phyloP scores from a whole-genome alignment of 78 protist species.

The Anaeramoeba ignava region DNA sequence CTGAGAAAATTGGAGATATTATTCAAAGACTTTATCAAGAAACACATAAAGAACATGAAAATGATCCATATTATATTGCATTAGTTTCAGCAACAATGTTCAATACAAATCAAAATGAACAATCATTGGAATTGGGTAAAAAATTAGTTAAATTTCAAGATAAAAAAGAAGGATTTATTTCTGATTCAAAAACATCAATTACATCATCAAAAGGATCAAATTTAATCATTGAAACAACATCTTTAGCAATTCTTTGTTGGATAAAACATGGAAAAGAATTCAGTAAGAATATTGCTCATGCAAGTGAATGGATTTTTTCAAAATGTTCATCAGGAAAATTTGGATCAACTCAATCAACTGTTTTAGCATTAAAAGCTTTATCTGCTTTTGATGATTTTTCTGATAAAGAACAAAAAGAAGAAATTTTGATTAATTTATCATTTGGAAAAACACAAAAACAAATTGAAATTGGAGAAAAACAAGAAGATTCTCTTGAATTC shows the following conservation, averaged over 20 bases:
- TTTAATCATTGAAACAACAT: slow-evolving; percentile 19
- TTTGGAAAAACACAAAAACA: too few species aligned
- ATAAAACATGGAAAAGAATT: neutral
- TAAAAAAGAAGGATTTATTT: too few species aligned
- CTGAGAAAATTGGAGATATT: neutral
- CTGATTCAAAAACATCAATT: slow-evolving; percentile 19
- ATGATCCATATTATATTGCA: neutral
- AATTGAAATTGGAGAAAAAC: too few species aligned
- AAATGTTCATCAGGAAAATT: slow-evolving; percentile 10
- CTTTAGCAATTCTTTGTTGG: slow-evolving; percentile 13
- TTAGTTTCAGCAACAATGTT: neutral
- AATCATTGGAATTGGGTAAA: neutral
- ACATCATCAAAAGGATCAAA: slow-evolving; percentile 13
- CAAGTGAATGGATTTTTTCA: slow-evolving; percentile 1
- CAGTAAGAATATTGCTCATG: neutral
- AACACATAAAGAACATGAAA: neutral
- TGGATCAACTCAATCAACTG: slow-evolving; percentile 27
- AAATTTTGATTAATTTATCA: too few species aligned
- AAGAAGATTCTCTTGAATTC: too few species aligned
- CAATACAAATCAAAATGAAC: neutral
- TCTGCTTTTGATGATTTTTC: neutral
- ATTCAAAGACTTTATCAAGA: neutral
- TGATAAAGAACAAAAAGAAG: too few species aligned
- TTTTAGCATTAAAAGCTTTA: slow-evolving; percentile 26
- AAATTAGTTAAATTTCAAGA: too few species aligned